Evolutionary conservation across 1,284 basidiomycete genomes (phyloP), one percentile per base, ranked within the genome.

Genomic region (Moesziomyces sp.): DNA sequence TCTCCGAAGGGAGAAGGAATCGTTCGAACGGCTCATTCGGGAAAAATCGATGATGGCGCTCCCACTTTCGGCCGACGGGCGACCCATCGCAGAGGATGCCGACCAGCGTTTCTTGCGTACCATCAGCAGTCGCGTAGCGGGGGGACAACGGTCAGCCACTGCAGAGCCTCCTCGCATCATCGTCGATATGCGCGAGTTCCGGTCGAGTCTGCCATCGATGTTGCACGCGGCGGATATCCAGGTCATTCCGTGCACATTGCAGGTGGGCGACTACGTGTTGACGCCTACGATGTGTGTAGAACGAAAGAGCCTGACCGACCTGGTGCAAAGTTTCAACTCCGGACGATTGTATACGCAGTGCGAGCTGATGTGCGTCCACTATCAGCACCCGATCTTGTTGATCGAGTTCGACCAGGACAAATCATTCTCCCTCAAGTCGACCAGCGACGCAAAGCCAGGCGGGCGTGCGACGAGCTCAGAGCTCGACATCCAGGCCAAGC

Each of bases 391-490:
- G 0, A 89, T 99, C 56, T 86, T 99, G 16, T 87, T 99, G n/a
- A 97, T 99, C 79, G 96, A 99, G 82, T 99, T 99, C 76, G 96
- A 98, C 79, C 93, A 98, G 85, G 92, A 97, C 84, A 97, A 96
- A 80, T 90, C 93, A 0, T 99, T 98, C 84, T 92, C 93, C 0
- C 93, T 79, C 64, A 59, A 64, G 24, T 52, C 64, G 1, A 46
- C 60, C 13, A 56, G 51, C 46, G 69, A 76, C 5, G 52, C 24
- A 34, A 53, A 48, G 35, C 48, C 52, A 13, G 23, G 52, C n/a
- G 52, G 46, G 30, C 58, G 59, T 1, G 23, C 85, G 2, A 86
- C 76, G 48, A 52, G 67, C 58, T 58, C 49, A 62, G 84, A 76
- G 53, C 74, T 64, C 65, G 84, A 89, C 51, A 87, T 96, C 16